Evolutionary conservation across 108 stramenopile species (phyloP), one percentile per base, ranked within the genome.

Genomic region (Skeletonema menzelii): DNA sequence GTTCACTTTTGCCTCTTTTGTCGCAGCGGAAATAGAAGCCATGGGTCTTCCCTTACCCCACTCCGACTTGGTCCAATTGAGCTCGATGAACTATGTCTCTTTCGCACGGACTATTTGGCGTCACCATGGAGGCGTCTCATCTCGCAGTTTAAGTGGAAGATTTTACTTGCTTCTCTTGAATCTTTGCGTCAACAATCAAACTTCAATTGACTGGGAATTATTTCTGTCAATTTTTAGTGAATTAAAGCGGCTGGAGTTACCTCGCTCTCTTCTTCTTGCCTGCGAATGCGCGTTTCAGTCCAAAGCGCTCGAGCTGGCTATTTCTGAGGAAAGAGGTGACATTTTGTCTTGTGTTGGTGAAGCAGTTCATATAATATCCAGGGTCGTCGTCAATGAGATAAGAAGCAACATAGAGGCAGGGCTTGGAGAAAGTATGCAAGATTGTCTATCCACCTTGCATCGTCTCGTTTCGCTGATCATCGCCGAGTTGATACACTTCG

Each of bases 11-110:
- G 91, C 84, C 10, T 75, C 91, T 13, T 95, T 88, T 67, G 74
- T 92, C 53, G 91, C 94, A 8, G 91, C 88, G 68, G 94, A 95
- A 77, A 83, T 91, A 49, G 94, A 95, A 80, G 87, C 89, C 56
- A 92, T 95, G 91, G 91, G 91, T 4, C 81, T 95, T 7, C 76
- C 94, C 20, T 70, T 95, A 30, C 91, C 94, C 55, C 88, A 91
- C 75, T 90, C 90, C 19, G 87, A 95, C 67, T 76, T 95, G 38
- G 53, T 73, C 5, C 90, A 90, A 56, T 55, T 95, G 61, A 88
- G 90, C 49, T 59, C 81, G 8, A 95, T 91, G 82, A 85, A 92
- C 49, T 91, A 89, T 56, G 75, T 88, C 27, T 95, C 94, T 0
- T 95, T 85, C 73, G 88, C 91, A 27, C 75, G 94, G 15, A 85